These are phyloP conservation scores for Tarenaya hassleriana DNA, from an alignment of 345 rosid species.

Conservation along the genomic window DNA sequence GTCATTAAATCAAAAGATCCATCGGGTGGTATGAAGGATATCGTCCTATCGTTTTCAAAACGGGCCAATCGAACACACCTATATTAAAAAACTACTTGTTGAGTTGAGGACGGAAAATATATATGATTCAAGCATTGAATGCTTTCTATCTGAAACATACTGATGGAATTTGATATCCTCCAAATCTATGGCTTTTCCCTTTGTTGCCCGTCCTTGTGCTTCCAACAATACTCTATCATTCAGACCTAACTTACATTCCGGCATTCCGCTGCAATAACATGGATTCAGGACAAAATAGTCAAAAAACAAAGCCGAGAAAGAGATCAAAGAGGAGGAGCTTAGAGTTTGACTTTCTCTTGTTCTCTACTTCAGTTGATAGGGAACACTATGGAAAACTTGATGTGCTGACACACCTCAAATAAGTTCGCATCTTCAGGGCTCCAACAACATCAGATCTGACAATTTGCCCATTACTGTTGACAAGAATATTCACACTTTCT, in stretches of 20 bases:
- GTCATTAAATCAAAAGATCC: conserved; percentile 78
- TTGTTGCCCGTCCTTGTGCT: conserved; percentile 71
- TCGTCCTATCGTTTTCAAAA: conserved; percentile 70
- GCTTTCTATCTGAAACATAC: conserved; percentile 31
- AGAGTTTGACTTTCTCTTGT: background rate
- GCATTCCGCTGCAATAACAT: conserved; percentile 60
- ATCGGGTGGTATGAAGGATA: conserved; percentile 76
- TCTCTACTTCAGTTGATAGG: background rate
- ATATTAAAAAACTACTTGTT: background rate
- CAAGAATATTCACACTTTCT: conserved; percentile 92
- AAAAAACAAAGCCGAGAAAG: conserved; percentile 2
- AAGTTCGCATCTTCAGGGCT: conserved; percentile 95
- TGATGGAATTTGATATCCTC: conserved; percentile 83
- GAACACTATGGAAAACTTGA: conserved; percentile 14
- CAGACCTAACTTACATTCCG: conserved; percentile 76
- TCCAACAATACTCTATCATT: conserved; percentile 75
- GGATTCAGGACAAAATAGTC: background rate
- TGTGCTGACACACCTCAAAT: conserved; percentile 52
- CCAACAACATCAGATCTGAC: conserved; percentile 95
- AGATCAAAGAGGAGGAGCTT: conserved; percentile 6
- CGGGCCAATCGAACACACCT: conserved; percentile 85
- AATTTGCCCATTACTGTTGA: conserved; percentile 93
- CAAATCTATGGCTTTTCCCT: conserved; percentile 76
- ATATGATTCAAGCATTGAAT: conserved; percentile 2
- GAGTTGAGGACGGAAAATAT: conserved; percentile 7